Evolutionary conservation across 2,329 filamentous ascomycete genomes (phyloP), one percentile per base, ranked within the genome.

Genomic region (Beauveria pseudobassiana): DNA sequence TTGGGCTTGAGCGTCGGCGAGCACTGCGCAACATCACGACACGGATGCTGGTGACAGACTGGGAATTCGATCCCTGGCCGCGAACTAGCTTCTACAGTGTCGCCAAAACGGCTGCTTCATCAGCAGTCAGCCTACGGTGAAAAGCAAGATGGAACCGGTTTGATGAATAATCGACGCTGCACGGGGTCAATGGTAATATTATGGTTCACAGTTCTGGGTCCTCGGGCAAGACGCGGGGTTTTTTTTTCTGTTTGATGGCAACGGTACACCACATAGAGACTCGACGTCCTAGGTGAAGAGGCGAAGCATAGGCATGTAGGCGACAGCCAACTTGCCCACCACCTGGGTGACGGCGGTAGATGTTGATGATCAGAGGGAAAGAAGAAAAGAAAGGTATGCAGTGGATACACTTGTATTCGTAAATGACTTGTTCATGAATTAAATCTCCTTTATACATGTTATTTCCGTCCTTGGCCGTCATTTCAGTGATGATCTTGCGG

Each of bases 381-480:
- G 28, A 24, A 55, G 26, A 49, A 54, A 49, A 24, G 12, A 38
- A 34, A 20, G 48, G 38, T 28, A 50, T 20, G 38, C 22, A 22
- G 51, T 46, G 22, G 42, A 61, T 55, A 55, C 59, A 40, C 26
- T 54, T 62, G 61, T 62, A 62, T 62, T 62, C 61, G 53, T 62
- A 62, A 30, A 62, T 59, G 53, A 48, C 48, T 62, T 16, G 45
- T 38, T 58, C 53, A 62, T 62, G 54, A 62, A 62, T 58, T 58
- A 40, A 14, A 56, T 40, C 54, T 49, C 9, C 4, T 54, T 54
- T 42, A 24, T 28, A 45, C n/a, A 52, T 38, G 12, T 38, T 38
- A 3, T 14, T 45, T 16, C 12, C n/a, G 30, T 51, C 22, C 24
- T 40, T 8, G 26, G n/a, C 42, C 1, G n/a, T 48, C 8, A 14